Base-by-base conservation (phyloP, 768 basidiomycete species). In the Pulveroboletus sp. region DNA sequence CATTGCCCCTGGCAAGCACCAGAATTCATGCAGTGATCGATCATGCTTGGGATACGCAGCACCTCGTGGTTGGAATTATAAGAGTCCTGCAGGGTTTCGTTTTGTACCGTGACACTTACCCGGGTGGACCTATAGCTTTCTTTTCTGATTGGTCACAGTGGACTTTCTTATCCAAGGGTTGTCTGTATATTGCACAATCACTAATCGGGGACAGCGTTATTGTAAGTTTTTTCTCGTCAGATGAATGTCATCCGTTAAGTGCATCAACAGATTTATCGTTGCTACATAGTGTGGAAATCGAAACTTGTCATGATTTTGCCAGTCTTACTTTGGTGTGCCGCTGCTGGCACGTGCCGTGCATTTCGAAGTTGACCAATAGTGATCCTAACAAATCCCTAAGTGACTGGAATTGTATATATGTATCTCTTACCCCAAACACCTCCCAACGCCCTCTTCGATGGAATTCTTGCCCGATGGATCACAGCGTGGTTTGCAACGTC, bases 401-500 rank as follows among this genome's bases (percentile, higher is more conserved):
- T 27, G 13, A 9, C 43, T 25, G 43, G 43, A n/a, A 35, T 44
- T 25, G 33, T 33, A 40, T 33, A 53, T 38, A 48, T 60, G 14
- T 31, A 29, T 3, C 36, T 47, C 3, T 29, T 48, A 1, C 51
- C 46, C 9, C 7, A 16, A n/a, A n/a, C n/a, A n/a, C n/a, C n/a
- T n/a, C n/a, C n/a, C n/a, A n/a, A n/a, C n/a, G n/a, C n/a, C 9
- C 58, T 69, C 29, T 71, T 68, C 36, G 56, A 39, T 1, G 49
- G 37, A 8, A 46, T 43, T 16, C 55, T 61, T 1, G 48, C 53
- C 0, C 46, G 45, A 10, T 73, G 70, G 70, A 66, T 72, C 40
- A 68, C 52, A 4, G 50, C 67, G 12, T 69, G 69, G 35, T 71
- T 65, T 49, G 50, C 57, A 1, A 57, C 58, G 16, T 65, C 69